Evolutionary conservation across 306 rosid genomes (phyloP).

Genomic region (Inga leiocalycina): DNA sequence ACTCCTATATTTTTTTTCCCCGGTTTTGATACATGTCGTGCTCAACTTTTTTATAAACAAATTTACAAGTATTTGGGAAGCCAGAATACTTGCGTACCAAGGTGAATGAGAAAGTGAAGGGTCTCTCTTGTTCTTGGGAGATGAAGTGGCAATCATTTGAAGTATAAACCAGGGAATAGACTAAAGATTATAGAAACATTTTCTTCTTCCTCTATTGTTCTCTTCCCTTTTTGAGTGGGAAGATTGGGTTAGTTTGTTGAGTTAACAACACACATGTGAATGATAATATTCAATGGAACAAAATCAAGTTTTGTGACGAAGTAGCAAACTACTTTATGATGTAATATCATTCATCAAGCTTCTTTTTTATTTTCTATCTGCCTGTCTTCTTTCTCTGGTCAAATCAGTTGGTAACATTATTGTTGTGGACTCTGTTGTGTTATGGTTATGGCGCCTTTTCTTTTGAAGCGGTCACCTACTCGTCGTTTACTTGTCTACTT

Average conservation of each 20-base stretch:
- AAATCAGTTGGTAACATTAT: conserved; percentile 34
- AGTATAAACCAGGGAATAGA: neutral
- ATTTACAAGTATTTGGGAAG: neutral
- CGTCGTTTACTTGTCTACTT: neutral
- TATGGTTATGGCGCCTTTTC: neutral
- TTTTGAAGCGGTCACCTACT: conserved; percentile 13
- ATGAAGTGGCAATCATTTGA: neutral
- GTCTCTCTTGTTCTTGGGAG: neutral
- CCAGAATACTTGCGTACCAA: neutral
- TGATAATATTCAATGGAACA: conserved; percentile 37
- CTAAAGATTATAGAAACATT: conserved; percentile 9
- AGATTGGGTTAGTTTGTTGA: conserved; percentile 32
- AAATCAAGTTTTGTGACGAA: conserved; percentile 50
- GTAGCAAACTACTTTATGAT: conserved; percentile 23
- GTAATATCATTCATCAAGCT: conserved; percentile 26
- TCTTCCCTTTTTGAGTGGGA: conserved; percentile 40
- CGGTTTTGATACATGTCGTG: neutral
- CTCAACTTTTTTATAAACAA: neutral
- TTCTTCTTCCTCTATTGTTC: conserved; percentile 11
- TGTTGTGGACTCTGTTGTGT: neutral
- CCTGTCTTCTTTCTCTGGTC: conserved; percentile 31
- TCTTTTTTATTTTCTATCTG: neutral
- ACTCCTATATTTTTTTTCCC: neutral
- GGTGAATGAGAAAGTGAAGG: neutral
- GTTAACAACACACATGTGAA: conserved; percentile 54